phyloP scores from a whole-genome alignment of 345 rosid species.

The Chamaenerion angustifolium region DNA sequence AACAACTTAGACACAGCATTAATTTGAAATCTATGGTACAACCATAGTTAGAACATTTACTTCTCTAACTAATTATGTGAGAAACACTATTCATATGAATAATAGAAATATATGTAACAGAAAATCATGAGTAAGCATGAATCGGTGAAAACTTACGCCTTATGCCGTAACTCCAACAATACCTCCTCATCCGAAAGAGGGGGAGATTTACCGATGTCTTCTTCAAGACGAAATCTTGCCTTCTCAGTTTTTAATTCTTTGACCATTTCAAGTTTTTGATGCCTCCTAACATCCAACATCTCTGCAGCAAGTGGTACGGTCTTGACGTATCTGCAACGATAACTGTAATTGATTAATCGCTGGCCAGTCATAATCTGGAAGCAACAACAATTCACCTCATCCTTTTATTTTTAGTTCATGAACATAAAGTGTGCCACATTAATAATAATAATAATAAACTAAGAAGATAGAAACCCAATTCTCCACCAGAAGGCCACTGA shows the following conservation, averaged over 20 bases:
- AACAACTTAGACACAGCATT: too few relatives aligned
- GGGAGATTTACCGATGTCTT: constrained; percentile 88
- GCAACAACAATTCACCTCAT: not conserved
- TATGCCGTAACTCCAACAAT: constrained; percentile 84
- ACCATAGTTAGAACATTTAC: too few relatives aligned
- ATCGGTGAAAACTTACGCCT: constrained; percentile 45
- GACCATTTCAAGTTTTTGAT: constrained; percentile 79
- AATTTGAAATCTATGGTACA: too few relatives aligned
- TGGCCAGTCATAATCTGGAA: too few relatives aligned
- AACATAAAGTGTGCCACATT: not conserved
- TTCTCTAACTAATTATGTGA: too few relatives aligned
- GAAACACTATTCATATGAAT: too few relatives aligned
- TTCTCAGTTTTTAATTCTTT: constrained; percentile 56
- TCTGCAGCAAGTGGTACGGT: constrained; percentile 90
- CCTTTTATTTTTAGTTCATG: not conserved
- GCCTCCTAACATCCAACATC: constrained; percentile 66
- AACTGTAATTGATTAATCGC: not conserved
- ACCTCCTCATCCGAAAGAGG: constrained; percentile 85
- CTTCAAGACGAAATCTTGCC: constrained; percentile 72
- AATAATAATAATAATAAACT: too few relatives aligned
- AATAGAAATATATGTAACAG: too few relatives aligned
- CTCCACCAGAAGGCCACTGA: too few relatives aligned
- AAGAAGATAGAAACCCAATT: too few relatives aligned
- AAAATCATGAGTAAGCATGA: not conserved
- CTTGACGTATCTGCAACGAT: constrained; percentile 59